Evolutionary conservation across 805 yeast species (phyloP), one percentile per base, ranked within the genome.

Genomic region (Candida rishiriensis): DNA sequence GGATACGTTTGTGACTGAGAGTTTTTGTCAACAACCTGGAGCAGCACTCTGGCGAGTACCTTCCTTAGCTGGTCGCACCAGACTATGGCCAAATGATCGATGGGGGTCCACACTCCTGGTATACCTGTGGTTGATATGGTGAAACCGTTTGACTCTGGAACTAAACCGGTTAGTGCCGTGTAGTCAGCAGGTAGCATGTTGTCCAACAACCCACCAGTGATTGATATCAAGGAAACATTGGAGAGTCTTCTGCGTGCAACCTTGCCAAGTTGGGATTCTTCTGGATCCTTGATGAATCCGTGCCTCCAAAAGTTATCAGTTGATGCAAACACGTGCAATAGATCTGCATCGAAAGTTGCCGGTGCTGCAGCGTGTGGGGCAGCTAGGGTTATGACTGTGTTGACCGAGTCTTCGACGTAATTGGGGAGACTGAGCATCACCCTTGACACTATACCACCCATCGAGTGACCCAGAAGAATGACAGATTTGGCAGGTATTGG

Each of bases 361-460:
- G 99, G 97, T 0, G 97, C 84, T 1, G 88, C 86, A 1, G 90
- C 78, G 60, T 93, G 98, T 0, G 99, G 99, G 0, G 97, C 79
- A 0, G 97, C 84, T 32, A 91, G 67, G 0, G 98, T 90, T 17
- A 90, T 52, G 13, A 91, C 83, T 0, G 97, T 83, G 57, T 87
- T 89, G 16, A 93, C 80, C 1, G 96, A 84, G 17, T 74, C 77
- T 3, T 75, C 75, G 1, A 70, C 55, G 59, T 88, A 90, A 57
- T 88, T 90, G 1, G 88, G 85, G 42, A 91, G 65, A 0, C 95
- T 81, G 7, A 88, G 73, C 79, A 90, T 79, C 0, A 88, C 82
- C 46, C 98, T 72, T 3, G 96, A 85, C 1, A 93, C 98, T 14
- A 91, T 78, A 3, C 99, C 99, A 35, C 99, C 99, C 99, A 91